Base-by-base conservation (phyloP, 176 grass and related monocot species). In the Oryza brachyantha region DNA sequence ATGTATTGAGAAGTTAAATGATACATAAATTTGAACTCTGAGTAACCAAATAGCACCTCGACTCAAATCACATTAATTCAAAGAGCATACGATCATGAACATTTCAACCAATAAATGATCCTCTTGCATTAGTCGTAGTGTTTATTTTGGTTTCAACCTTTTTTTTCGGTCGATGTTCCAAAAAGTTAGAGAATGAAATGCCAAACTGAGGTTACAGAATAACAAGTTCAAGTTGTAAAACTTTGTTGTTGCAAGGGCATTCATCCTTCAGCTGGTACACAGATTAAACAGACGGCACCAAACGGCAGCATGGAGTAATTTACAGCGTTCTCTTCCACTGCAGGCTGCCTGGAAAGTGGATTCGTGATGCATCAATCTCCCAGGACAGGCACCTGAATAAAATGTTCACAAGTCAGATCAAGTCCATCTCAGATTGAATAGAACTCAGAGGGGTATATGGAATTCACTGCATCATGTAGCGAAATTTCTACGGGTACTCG, bases 361-460 rank as follows among this genome's bases (percentile, higher is more conserved):
- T 84, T 70, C 34, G 21, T 21, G 76, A 70, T 68, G 69, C 81
- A 70, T 27, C 55, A 45, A 80, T 77, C 57, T 77, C 37, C 77
- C 35, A 81, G 36, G 81, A 29, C 59, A 77, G 9, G 28, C 55
- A 81, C 72, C 77, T 81, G 26, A 58, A 85, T 16, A 81, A 72
- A 59, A 79, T 10, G 26, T 19, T 32, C 26, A 66, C 1, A 66
- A 27, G 43, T 73, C 10, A 70, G 19, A 81, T 29, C 13, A 79
- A 68, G 4, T 52, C 48, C 48, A 52, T 52, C 5, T 25, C n/a
- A 58, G 62, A 61, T 55, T 13, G 0, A 10, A 74, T 31, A 8
- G 8, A 78, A 7, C 0, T 34, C 42, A 46, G 10, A 54, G 31
- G 1, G 2, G 57, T 48, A 25, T 34, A 72, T 16, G 1, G 17